These are phyloP conservation scores for Thelonectria blattea DNA, from an alignment of 2,329 filamentous ascomycete species.

Conservation along the genomic window DNA sequence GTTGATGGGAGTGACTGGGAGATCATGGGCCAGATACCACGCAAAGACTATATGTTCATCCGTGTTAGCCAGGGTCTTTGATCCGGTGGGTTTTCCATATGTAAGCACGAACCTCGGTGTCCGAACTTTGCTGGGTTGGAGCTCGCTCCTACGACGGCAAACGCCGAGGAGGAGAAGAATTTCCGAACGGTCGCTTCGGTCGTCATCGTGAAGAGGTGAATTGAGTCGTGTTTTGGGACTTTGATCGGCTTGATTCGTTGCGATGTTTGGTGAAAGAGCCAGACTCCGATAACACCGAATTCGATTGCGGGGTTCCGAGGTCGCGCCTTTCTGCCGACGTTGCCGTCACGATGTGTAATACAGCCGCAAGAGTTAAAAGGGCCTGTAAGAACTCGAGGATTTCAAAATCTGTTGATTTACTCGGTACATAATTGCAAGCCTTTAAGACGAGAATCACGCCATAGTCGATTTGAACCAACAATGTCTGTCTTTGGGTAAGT, in stretches of 20 bases:
- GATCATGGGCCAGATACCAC: slow-evolving; percentile 81
- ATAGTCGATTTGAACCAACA: background rate
- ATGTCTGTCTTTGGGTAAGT: slow-evolving; percentile 39
- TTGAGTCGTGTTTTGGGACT: background rate
- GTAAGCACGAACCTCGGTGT: slow-evolving; percentile 70
- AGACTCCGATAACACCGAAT: slow-evolving; percentile 24
- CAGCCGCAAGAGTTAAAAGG: background rate
- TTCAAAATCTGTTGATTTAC: background rate
- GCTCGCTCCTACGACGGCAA: slow-evolving; percentile 90
- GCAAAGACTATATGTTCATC: slow-evolving; percentile 70
- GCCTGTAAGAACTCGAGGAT: background rate
- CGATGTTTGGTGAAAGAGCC: slow-evolving; percentile 19
- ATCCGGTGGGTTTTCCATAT: background rate
- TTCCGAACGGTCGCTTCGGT: slow-evolving; percentile 75
- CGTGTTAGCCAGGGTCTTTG: slow-evolving; percentile 6
- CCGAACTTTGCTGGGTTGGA: slow-evolving; percentile 86
- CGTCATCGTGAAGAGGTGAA: slow-evolving; percentile 51
- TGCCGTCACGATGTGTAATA: background rate
- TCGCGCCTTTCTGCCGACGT: slow-evolving; percentile 26
- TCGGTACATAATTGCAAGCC: background rate
- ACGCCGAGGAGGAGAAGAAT: slow-evolving; percentile 81
- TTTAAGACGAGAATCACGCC: background rate
- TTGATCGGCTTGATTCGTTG: background rate
- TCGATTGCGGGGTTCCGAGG: slow-evolving; percentile 31
- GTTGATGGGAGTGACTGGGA: slow-evolving; percentile 85